Evolutionary conservation across 495 filamentous ascomycete species (phyloP).

Genomic region (Tirmania nivea): DNA sequence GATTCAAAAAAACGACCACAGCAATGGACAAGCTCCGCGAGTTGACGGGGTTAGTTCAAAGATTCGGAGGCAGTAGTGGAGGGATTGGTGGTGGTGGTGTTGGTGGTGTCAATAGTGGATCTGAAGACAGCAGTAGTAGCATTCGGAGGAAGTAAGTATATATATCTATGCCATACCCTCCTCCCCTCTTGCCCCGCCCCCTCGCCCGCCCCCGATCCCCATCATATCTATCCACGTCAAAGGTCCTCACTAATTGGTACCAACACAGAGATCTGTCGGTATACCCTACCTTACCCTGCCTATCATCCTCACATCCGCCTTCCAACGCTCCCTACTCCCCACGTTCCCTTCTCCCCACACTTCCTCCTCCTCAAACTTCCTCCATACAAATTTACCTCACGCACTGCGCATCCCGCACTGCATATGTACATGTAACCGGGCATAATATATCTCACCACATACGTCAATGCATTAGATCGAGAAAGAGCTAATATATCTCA

Average conservation of each 20-base stretch:
- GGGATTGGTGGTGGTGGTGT: not conserved
- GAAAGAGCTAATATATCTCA: too few species aligned
- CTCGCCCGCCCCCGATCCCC: slow-evolving; percentile 1
- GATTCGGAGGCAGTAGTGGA: slow-evolving; percentile 5
- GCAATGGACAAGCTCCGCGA: slow-evolving; percentile 7
- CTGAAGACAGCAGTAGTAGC: not conserved
- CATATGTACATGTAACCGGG: too few species aligned
- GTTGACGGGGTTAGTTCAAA: slow-evolving; percentile 7
- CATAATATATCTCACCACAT: too few species aligned
- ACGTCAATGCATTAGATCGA: too few species aligned
- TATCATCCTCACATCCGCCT: slow-evolving; percentile 2
- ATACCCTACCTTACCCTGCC: not conserved
- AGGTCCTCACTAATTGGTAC: too few species aligned
- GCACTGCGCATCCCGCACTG: slow-evolving; percentile 18
- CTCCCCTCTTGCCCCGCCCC: not conserved
- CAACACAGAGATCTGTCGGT: too few species aligned
- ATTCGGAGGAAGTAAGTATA: slow-evolving; percentile 7
- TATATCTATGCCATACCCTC: not conserved
- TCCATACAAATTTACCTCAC: slow-evolving; percentile 11
- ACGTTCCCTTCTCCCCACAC: slow-evolving; percentile 3
- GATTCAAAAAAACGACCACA: too few species aligned
- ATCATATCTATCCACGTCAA: not conserved
- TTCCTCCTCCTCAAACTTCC: slow-evolving; percentile 6
- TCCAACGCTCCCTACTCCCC: slow-evolving; percentile 1
- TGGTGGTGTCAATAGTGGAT: not conserved